Percentiles rank a stretch among this genome's conserved stretches.
phyloP scores from a whole-genome alignment of 2,329 filamentous ascomycete species.

The Monilinia fructigena region DNA sequence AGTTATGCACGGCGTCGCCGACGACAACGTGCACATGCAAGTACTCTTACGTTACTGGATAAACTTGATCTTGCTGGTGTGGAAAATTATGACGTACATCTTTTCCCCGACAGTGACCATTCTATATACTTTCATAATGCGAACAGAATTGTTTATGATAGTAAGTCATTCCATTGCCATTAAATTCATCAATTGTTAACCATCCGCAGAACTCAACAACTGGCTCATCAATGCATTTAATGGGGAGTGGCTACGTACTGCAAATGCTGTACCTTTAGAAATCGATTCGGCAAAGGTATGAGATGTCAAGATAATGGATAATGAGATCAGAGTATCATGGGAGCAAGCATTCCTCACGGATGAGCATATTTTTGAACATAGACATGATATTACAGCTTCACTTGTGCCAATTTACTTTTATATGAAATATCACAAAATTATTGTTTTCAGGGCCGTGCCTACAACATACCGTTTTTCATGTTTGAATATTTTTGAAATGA shows the following conservation, averaged over 20 bases:
- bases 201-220: constrained; percentile 66
- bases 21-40: constrained; percentile 99
- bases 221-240: constrained; percentile 99
- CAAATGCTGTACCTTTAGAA: constrained; percentile 38
- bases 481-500: background rate
- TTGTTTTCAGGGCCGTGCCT: constrained; percentile 4
- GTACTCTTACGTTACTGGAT: constrained; percentile 83
- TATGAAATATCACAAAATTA: background rate
- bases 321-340: constrained; percentile 13
- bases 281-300: constrained; percentile 30
- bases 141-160: constrained; percentile 87
- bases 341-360: constrained; percentile 1
- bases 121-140: constrained; percentile 93
- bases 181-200: constrained; percentile 39
- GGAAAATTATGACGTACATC: constrained; percentile 93
- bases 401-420: background rate
- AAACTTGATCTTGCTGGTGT: constrained; percentile 76
- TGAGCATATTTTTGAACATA: background rate
- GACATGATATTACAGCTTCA: constrained; percentile 2
- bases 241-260: constrained; percentile 73
- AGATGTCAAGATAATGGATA: background rate
- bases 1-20: constrained; percentile 92
- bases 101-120: constrained; percentile 96
- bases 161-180: constrained; percentile 54
- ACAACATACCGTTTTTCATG: background rate